Base-by-base conservation (phyloP, 805 yeast species). In the Candida hungchunana region DNA sequence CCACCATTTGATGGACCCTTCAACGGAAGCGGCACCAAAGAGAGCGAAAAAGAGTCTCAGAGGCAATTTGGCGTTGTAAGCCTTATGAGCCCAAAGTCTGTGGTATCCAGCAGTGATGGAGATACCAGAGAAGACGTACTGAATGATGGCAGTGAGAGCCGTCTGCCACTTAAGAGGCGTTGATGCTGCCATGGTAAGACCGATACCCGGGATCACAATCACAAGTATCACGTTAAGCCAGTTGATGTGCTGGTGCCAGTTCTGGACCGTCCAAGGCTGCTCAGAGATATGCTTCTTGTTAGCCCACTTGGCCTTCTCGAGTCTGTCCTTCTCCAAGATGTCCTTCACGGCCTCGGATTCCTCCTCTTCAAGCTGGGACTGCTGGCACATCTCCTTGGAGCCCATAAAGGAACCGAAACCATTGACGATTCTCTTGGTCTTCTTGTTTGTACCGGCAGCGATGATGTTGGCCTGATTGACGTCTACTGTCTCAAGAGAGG, bases 1-100 rank as follows among this genome's bases (percentile, higher is more conserved):
- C 94, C 94, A 84, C 93, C 93, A 83, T 62, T 83, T 83, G 60
- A 83, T 78, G 24, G 90, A 82, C 47, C 94, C 94, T 60, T 83
- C 88, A 34, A 83, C 79, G 37, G 88, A 76, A 28, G 88, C 83
- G 22, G 90, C 87, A 44, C 94, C 94, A 53, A 83, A 83, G 18
- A 81, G 59, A 8, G 90, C 94, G 55, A 64, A 82, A 50, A 80
- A 75, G 26, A 81, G 53, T 47, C 77, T 72, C 26, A 80, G 67
- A 11, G 85, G 79, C 51, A 68, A 56, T 40, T 66, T 69, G 12
- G 82, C 88, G 38, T 71, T 71, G 54, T 77, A 83, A n/a, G 90
- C 69, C 59, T 80, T 77, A 63, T 84, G 94, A 19, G 93, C 67
- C 78, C 79, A 84, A 45, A 81, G 64, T 62, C 94, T 69, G 56